phyloP scores from a whole-genome alignment of 441 rosid species.

The Rhodomyrtus psidioides region DNA sequence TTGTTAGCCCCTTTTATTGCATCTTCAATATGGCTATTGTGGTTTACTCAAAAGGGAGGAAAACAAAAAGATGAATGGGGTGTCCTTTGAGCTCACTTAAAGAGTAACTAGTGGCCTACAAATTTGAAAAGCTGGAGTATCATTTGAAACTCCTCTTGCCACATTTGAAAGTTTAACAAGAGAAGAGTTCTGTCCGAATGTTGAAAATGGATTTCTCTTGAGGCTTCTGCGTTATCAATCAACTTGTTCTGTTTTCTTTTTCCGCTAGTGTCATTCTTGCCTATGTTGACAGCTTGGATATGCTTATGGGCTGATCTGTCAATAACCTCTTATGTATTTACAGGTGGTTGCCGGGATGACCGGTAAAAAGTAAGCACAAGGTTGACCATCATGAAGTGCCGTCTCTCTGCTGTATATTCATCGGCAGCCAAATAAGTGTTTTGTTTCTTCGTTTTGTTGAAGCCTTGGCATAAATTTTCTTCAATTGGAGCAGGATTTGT shows the following conservation, averaged over 20 bases:
- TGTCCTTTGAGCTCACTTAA: not conserved
- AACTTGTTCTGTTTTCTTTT: not conserved
- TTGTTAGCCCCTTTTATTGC: not conserved
- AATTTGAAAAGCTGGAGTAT: not conserved
- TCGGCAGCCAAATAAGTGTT: conserved; percentile 34
- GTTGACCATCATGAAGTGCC: not conserved
- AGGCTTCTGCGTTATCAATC: not conserved
- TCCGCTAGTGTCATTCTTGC: not conserved
- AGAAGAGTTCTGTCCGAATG: not conserved
- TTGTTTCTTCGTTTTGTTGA: conserved; percentile 5
- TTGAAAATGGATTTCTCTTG: not conserved
- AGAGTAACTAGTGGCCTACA: not conserved
- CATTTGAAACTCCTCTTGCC: not conserved
- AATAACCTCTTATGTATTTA: not conserved
- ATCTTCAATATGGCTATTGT: not conserved
- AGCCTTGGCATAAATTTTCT: not conserved
- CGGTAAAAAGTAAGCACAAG: conserved; percentile 49
- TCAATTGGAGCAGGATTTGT: not conserved
- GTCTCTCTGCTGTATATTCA: conserved; percentile 4
- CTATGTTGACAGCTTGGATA: not conserved
- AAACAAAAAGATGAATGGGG: not conserved
- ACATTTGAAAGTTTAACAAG: not conserved
- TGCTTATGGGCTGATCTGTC: not conserved
- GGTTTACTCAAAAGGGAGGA: not conserved
- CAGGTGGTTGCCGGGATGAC: conserved; percentile 89